A percentile compares a stretch with the other conserved stretches of the same genome.
phyloP scores from a whole-genome alignment of 306 rosid species.

The Malus orientalis region DNA sequence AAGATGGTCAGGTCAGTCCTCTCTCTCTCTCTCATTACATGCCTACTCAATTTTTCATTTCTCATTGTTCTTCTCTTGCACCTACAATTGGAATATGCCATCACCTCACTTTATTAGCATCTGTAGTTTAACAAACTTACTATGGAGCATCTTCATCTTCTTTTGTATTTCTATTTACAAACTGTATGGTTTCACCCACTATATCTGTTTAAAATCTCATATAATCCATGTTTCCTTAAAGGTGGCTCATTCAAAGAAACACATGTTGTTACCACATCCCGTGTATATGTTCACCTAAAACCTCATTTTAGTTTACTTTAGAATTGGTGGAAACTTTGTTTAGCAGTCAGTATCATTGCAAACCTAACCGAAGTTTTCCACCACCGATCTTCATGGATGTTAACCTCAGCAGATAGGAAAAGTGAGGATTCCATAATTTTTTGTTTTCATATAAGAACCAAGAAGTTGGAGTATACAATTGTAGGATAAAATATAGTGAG shows the following conservation, averaged over 20 bases:
- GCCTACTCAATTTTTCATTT: constrained; percentile 8
- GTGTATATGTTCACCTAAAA: background rate
- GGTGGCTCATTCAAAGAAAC: background rate
- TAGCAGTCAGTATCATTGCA: background rate
- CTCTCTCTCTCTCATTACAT: background rate
- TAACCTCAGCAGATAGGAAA: background rate
- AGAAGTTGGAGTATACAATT: background rate
- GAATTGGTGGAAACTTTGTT: background rate
- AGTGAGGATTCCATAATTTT: background rate
- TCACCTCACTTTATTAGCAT: constrained; percentile 5
- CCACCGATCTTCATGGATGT: background rate
- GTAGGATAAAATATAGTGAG: background rate
- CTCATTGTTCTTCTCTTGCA: constrained; percentile 2
- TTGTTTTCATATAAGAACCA: background rate
- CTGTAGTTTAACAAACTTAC: background rate
- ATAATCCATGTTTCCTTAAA: background rate
- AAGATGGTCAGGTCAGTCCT: constrained; percentile 43
- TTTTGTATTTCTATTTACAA: background rate
- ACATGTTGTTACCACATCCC: background rate
- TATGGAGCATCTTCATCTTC: background rate
- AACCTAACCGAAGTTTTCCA: background rate
- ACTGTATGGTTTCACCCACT: background rate
- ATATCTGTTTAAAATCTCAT: background rate
- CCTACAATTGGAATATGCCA: background rate
- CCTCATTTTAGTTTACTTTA: background rate